A percentile compares a stretch with the other conserved stretches of the same genome.
phyloP scores from a whole-genome alignment of 2,329 filamentous ascomycete genomes.

The Fusarium goolgardi region DNA sequence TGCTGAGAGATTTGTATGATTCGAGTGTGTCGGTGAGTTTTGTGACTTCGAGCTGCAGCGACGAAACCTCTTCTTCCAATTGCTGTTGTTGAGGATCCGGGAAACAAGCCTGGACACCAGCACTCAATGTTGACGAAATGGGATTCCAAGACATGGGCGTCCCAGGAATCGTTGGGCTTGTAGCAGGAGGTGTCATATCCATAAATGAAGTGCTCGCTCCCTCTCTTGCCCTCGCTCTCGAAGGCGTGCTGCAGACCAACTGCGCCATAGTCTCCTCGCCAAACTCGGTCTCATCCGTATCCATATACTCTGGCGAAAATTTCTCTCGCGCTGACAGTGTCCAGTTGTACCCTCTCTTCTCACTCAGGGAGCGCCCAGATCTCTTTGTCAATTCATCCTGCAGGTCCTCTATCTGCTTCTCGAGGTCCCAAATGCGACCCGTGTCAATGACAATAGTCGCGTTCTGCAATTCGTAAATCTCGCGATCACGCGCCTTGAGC shows the following conservation, averaged over 20 bases:
- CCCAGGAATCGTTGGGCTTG: constrained; percentile 57
- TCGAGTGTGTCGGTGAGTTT: constrained; percentile 62
- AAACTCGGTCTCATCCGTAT: constrained; percentile 58
- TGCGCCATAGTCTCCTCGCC: constrained; percentile 64
- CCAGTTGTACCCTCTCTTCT: constrained; percentile 60
- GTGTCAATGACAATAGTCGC: constrained; percentile 63
- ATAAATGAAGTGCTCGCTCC: constrained; percentile 59
- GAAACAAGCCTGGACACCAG: constrained; percentile 45
- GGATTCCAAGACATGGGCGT: constrained; percentile 54
- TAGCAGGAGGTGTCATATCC: constrained; percentile 63
- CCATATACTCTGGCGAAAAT: constrained; percentile 58
- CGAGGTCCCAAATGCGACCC: constrained; percentile 57
- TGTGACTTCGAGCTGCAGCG: constrained; percentile 60
- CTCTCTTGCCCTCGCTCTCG: constrained; percentile 46
- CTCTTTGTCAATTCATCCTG: constrained; percentile 50
- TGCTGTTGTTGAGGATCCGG: constrained; percentile 57
- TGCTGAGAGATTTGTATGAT: constrained; percentile 58
- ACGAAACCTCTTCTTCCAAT: constrained; percentile 61
- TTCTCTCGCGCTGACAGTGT: constrained; percentile 62
- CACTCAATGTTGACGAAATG: constrained; percentile 16
- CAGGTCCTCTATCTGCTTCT: constrained; percentile 55
- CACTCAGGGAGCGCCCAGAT: constrained; percentile 33
- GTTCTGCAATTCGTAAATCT: constrained; percentile 65
- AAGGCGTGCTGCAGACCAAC: constrained; percentile 64
- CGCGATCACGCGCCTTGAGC: constrained; percentile 62